These are phyloP conservation scores for Taphrina communis DNA, from an alignment of 1,139 yeast genomes.

Conservation along the genomic window DNA sequence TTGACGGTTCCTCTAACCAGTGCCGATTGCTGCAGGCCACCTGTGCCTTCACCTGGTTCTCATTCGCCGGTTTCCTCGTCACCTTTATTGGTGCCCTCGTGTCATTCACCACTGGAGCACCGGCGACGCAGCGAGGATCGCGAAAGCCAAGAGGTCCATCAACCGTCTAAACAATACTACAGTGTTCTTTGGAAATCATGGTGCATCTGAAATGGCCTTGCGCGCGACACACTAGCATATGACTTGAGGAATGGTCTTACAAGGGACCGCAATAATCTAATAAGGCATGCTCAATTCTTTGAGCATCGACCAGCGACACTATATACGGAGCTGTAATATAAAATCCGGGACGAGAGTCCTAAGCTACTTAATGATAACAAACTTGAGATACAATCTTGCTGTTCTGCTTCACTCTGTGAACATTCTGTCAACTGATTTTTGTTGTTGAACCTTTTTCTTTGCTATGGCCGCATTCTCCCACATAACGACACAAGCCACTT, in stretches of 20 bases:
- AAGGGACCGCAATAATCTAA: not conserved
- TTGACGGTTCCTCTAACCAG: conserved; percentile 78
- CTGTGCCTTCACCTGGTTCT: conserved; percentile 86
- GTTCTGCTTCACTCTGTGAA: not conserved
- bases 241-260: conserved; percentile 2
- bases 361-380: conserved; percentile 9
- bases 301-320: conserved; percentile 10
- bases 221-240: conserved; percentile 9
- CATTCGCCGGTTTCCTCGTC: conserved; percentile 75
- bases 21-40: conserved; percentile 96
- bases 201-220: not conserved
- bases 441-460: too few relatives aligned
- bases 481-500: not conserved
- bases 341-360: conserved; percentile 1
- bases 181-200: not conserved
- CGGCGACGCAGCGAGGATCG: conserved; percentile 40
- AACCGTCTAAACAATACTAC: conserved; percentile 22
- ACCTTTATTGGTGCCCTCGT: conserved; percentile 60
- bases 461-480: too few relatives aligned
- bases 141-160: conserved; percentile 40
- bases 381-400: not conserved
- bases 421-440: too few relatives aligned
- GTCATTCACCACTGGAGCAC: conserved; percentile 60
- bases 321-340: conserved; percentile 23
- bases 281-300: conserved; percentile 10